Conservation (phyloP, 2,329 filamentous ascomycete genomes). For the Aspergillus persii region DNA sequence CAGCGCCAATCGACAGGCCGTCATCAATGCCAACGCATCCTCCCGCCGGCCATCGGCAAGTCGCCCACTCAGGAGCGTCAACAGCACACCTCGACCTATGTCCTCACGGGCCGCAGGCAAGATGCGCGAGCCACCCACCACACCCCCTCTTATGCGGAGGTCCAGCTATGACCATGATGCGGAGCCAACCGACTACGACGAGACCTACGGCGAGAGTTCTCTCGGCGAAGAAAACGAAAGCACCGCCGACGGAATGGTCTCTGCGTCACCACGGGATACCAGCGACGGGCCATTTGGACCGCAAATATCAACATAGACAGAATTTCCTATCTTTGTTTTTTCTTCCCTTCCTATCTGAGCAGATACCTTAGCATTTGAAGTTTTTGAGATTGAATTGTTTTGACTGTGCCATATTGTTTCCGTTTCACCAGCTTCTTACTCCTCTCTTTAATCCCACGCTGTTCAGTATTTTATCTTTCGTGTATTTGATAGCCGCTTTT, state of each 20-base stretch:
- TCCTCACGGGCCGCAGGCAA: slow-evolving; percentile 32
- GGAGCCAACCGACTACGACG: slow-evolving; percentile 45
- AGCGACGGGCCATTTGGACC: slow-evolving; percentile 32
- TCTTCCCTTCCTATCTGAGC: slow-evolving; percentile 6
- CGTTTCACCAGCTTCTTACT: slow-evolving; percentile 6
- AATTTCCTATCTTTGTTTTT: background rate
- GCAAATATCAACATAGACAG: slow-evolving; percentile 23
- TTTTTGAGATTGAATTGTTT: background rate
- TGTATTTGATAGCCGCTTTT: background rate
- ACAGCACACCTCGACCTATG: slow-evolving; percentile 27
- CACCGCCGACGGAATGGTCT: slow-evolving; percentile 42
- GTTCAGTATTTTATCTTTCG: background rate
- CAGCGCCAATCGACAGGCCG: slow-evolving; percentile 66
- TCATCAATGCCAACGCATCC: slow-evolving; percentile 42
- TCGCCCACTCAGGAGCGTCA: slow-evolving; percentile 33
- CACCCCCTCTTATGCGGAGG: slow-evolving; percentile 56
- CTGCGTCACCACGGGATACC: slow-evolving; percentile 32
- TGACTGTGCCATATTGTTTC: background rate
- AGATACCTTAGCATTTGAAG: background rate
- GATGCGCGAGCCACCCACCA: slow-evolving; percentile 40
- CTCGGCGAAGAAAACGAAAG: slow-evolving; percentile 52
- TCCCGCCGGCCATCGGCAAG: slow-evolving; percentile 33
- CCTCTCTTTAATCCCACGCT: slow-evolving; percentile 15
- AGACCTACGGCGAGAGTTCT: slow-evolving; percentile 38
- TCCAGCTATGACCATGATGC: slow-evolving; percentile 61